phyloP scores from a whole-genome alignment of 192 early-diverging fungal genomes.

The Umbelopsis isabellina region DNA sequence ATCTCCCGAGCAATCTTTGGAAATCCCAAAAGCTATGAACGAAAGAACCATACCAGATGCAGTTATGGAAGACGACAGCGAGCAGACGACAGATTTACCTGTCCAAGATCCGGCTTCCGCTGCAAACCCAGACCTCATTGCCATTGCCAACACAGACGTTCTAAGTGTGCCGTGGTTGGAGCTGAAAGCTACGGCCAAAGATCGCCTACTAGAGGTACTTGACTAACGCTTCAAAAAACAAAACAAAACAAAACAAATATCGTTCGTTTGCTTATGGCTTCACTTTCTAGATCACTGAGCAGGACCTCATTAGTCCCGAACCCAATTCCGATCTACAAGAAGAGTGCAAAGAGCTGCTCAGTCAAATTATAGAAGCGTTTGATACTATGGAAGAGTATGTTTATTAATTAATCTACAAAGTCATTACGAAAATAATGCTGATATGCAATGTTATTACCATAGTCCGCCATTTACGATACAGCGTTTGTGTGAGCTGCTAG shows the following conservation, averaged over 20 bases:
- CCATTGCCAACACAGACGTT: slow-evolving; percentile 2
- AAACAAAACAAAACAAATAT: neutral
- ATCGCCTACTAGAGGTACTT: slow-evolving; percentile 3
- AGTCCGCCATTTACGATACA: slow-evolving; percentile 21
- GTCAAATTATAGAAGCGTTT: slow-evolving; percentile 10
- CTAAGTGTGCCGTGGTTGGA: neutral
- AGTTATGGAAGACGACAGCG: slow-evolving; percentile 7
- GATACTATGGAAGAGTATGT: slow-evolving; percentile 13
- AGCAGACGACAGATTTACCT: neutral
- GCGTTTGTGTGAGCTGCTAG: slow-evolving; percentile 2
- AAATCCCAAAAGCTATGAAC: neutral
- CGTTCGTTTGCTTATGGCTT: neutral
- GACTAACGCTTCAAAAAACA: neutral
- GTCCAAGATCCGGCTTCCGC: neutral
- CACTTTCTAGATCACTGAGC: neutral
- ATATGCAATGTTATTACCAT: neutral
- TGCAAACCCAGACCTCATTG: slow-evolving; percentile 1
- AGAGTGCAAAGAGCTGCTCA: neutral
- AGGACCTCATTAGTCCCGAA: slow-evolving; percentile 3
- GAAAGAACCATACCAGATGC: slow-evolving; percentile 5
- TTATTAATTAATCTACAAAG: neutral
- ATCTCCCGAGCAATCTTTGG: neutral
- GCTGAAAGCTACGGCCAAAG: neutral
- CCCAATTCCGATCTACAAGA: neutral
- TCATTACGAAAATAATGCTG: neutral